These are phyloP conservation scores for Hura crepitans DNA, from an alignment of 441 rosid genomes.

Conservation along the genomic window DNA sequence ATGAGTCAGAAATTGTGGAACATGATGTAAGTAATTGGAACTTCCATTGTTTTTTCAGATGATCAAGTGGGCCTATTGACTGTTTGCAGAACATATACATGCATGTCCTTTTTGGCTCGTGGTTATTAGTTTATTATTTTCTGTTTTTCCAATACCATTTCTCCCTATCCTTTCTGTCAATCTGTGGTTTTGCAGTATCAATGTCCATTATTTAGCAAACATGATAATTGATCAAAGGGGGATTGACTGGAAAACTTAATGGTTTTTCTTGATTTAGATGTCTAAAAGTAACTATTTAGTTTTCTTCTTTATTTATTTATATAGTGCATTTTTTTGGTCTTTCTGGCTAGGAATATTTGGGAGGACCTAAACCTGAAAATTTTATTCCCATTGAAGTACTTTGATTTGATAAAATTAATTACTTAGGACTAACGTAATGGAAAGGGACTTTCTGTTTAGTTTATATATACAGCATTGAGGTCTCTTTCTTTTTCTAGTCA, in stretches of 20 bases:
- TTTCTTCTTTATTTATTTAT: neutral
- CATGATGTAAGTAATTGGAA: conserved; percentile 72
- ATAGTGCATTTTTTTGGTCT: neutral
- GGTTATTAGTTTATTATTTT: neutral
- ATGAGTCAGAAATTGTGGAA: conserved; percentile 74
- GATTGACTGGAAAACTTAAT: neutral
- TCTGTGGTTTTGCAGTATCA: too few species aligned
- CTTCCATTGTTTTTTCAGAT: neutral
- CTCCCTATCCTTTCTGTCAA: neutral
- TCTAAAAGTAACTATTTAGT: neutral
- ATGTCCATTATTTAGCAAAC: too few species aligned
- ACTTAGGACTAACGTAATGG: neutral
- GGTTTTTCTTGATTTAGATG: neutral
- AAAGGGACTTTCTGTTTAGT: neutral
- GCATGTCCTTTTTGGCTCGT: neutral
- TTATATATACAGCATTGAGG: neutral
- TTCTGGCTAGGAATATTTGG: neutral
- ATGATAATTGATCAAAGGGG: neutral
- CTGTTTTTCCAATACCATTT: neutral
- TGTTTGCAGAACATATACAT: neutral
- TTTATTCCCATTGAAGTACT: neutral
- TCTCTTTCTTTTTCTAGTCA: neutral
- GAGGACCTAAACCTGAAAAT: neutral
- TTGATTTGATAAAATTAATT: neutral
- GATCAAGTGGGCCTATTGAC: neutral